Conservation (phyloP, 441 rosid genomes). For the Manihot esculenta region DNA sequence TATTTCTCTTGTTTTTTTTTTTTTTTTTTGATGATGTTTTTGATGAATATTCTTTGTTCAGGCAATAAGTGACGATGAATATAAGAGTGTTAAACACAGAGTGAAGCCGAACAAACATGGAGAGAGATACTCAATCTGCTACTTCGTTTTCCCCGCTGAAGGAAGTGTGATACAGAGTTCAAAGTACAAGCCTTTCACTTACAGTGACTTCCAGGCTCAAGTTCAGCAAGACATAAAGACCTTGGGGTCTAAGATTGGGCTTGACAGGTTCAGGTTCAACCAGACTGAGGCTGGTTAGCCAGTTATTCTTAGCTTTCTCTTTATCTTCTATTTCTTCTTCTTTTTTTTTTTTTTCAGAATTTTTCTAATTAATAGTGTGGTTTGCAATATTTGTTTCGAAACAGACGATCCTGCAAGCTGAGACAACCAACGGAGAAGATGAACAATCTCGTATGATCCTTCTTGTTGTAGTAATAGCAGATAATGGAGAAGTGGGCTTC, state of each 20-base stretch:
- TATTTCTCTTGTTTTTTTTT: too few species aligned
- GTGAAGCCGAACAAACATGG: constrained; percentile 42
- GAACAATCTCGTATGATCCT: too few species aligned
- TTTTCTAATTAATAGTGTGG: too few species aligned
- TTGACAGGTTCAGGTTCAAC: constrained; percentile 44
- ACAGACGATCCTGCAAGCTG: too few species aligned
- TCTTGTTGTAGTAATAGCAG: too few species aligned
- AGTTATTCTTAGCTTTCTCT: too few species aligned
- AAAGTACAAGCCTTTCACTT: constrained; percentile 67
- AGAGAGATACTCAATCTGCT: constrained; percentile 70
- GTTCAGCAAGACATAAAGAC: constrained; percentile 58
- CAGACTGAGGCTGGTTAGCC: background rate
- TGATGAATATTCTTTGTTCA: constrained; percentile 2
- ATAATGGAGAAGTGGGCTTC: too few species aligned
- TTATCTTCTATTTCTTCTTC: too few species aligned
- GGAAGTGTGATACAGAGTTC: constrained; percentile 52
- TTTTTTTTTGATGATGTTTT: background rate
- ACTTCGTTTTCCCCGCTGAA: constrained; percentile 69
- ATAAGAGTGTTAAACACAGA: constrained; percentile 59
- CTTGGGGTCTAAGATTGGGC: constrained; percentile 59
- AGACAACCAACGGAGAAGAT: too few species aligned
- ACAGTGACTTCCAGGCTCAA: constrained; percentile 58
- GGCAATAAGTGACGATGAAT: constrained; percentile 71
- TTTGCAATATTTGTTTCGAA: too few species aligned
- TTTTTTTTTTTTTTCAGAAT: too few species aligned